A percentile compares a stretch with the other conserved stretches of the same genome.
phyloP scores from a whole-genome alignment of 2,329 filamentous ascomycete genomes.

The Dothideomycetes sp. region DNA sequence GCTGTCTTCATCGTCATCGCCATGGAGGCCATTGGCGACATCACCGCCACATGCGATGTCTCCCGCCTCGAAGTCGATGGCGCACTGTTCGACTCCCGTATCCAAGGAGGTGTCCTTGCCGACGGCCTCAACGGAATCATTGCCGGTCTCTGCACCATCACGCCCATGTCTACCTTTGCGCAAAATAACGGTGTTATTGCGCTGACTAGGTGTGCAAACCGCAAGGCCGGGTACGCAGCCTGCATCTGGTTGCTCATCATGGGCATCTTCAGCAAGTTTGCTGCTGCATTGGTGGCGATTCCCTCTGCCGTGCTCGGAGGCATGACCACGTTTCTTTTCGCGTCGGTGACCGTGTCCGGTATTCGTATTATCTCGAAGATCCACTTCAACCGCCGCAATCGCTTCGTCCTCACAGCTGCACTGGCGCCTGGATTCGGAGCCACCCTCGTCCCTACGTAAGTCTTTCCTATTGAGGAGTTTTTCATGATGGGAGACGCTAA shows the following conservation, averaged over 20 bases:
- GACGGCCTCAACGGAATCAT: conserved; percentile 68
- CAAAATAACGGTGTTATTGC: conserved; percentile 82
- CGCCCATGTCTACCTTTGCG: conserved; percentile 69
- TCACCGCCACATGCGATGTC: conserved; percentile 73
- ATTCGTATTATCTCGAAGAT: conserved; percentile 64
- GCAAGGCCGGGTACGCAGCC: conserved; percentile 68
- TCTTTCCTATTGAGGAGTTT: neutral
- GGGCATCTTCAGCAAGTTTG: conserved; percentile 76
- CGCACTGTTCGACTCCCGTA: conserved; percentile 59
- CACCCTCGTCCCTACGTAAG: conserved; percentile 32
- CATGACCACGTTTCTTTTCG: conserved; percentile 67
- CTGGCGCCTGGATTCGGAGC: conserved; percentile 58
- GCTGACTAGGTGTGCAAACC: conserved; percentile 69
- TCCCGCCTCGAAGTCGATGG: conserved; percentile 65
- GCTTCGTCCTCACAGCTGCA: conserved; percentile 70
- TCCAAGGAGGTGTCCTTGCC: conserved; percentile 68
- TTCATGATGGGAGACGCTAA: neutral
- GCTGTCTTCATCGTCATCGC: conserved; percentile 55
- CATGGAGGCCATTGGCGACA: conserved; percentile 59
- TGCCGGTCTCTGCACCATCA: conserved; percentile 67
- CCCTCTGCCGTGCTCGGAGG: conserved; percentile 42
- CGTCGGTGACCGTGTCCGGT: conserved; percentile 64
- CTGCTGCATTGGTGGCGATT: conserved; percentile 66
- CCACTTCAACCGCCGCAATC: conserved; percentile 65
- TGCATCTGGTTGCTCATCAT: conserved; percentile 69